Base-by-base conservation (phyloP, 106 monocot species). In the Xerophyta viscosa region DNA sequence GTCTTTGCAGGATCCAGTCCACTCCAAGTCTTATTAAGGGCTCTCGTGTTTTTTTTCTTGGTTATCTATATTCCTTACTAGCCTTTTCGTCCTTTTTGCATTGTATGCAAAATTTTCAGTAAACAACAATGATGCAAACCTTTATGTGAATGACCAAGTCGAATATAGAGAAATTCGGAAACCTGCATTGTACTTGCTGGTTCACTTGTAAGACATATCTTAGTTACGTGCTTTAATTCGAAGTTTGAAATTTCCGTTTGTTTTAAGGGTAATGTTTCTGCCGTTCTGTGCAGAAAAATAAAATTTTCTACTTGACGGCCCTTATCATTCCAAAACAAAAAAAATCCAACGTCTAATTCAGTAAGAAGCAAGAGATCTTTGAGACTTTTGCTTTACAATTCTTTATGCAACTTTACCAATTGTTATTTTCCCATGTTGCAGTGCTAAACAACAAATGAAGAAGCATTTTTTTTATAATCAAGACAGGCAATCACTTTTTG, bases 161-260 rank as follows among this genome's bases (percentile, higher is more conserved):
- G 62, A 98, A 90, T 51, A 98, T 90, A 27, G 52, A 89, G 72
- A 64, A 77, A 77, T 50, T 63, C 90, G 24, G 89, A 98, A 77
- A 98, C 98, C 22, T 98, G 98, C 65, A 90, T 89, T 52, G 69
- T 98, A 30, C 86, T 98, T 66, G 98, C 98, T 24, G 98, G 98
- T 69, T 86, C 82, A 73, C 82, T 98, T 57, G 98, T 98, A 80
- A 87, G 87, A 65, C 6, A 31, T 36, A 20, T 44, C 24, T 26
- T 48, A 28, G 0, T 20, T 21, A 20, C 30, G 15, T 27, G 6
- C 8, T 54, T 1, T 2, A 3, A 36, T 15, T 54, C 1, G 6
- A 3, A 36, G n/a, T 15, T n/a, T n/a, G n/a, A n/a, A n/a, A n/a
- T n/a, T n/a, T n/a, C n/a, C n/a, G n/a, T n/a, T n/a, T n/a, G n/a